Percentiles rank a stretch among this genome's conserved stretches.
Conservation (phyloP, 768 basidiomycete genomes). For the Lactifluus piperatus region DNA sequence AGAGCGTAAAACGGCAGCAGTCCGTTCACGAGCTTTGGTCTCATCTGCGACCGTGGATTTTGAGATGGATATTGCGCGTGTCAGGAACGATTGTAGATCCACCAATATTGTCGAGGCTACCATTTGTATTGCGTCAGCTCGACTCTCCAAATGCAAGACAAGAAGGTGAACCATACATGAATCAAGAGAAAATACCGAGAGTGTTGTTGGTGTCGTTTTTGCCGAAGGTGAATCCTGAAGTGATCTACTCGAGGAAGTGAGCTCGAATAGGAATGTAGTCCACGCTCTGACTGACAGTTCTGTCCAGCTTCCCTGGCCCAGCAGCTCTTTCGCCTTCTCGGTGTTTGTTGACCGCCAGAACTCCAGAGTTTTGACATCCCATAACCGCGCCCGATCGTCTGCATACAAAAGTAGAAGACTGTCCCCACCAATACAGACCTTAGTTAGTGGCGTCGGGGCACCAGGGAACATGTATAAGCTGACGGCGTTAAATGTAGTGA, state of each 20-base stretch:
- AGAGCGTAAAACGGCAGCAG: constrained; percentile 46
- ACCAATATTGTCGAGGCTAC: constrained; percentile 27
- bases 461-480: constrained; percentile 83
- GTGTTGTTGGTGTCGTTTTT: background rate
- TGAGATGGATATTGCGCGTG: constrained; percentile 11
- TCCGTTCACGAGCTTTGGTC: constrained; percentile 30
- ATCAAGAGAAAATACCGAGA: constrained; percentile 17
- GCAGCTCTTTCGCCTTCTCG: constrained; percentile 69
- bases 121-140: background rate
- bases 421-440: constrained; percentile 56
- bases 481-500: background rate
- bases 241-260: background rate
- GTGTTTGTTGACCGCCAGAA: constrained; percentile 75
- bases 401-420: constrained; percentile 70
- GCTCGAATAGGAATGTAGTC: background rate
- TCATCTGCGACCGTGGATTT: constrained; percentile 7
- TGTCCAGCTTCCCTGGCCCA: constrained; percentile 66
- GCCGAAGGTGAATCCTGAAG: background rate
- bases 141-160: background rate
- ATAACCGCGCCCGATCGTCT: constrained; percentile 70
- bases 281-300: constrained; percentile 43
- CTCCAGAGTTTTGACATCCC: constrained; percentile 78
- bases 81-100: constrained; percentile 24
- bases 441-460: constrained; percentile 53
- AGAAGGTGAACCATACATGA: constrained; percentile 18